Percentiles rank a stretch among this genome's conserved stretches.
These are phyloP conservation scores for Neophaeococcomyces aloes DNA, from an alignment of 2,329 filamentous ascomycete species.

Conservation along the genomic window DNA sequence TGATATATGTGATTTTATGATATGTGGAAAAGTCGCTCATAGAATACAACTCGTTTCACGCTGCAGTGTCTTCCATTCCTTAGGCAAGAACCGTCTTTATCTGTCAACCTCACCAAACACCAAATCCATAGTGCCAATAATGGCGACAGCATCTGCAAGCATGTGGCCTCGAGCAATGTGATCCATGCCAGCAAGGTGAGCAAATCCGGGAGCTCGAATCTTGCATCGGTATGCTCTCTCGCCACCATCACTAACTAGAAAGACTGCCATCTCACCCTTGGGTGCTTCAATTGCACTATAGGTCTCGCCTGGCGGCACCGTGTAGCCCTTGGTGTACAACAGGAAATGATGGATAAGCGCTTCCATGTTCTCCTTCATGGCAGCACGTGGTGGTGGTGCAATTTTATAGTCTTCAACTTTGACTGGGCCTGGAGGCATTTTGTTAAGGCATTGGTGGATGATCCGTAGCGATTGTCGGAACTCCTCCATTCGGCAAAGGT, in stretches of 20 bases:
- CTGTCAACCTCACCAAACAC: slow-evolving; percentile 59
- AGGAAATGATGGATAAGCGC: slow-evolving; percentile 98
- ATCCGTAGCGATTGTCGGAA: slow-evolving; percentile 97
- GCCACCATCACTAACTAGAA: slow-evolving; percentile 86
- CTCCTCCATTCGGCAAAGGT: slow-evolving; percentile 98
- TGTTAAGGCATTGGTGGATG: slow-evolving; percentile 97
- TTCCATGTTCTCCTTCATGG: slow-evolving; percentile 99
- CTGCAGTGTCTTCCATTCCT: background rate
- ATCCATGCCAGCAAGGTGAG: slow-evolving; percentile 88
- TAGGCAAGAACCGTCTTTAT: slow-evolving; percentile 24
- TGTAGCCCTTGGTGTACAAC: slow-evolving; percentile 96
- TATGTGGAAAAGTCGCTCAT: background rate
- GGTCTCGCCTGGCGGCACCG: slow-evolving; percentile 92
- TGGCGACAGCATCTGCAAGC: slow-evolving; percentile 89
- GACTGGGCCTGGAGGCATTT: slow-evolving; percentile 92
- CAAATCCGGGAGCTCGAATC: slow-evolving; percentile 92
- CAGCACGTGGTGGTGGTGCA: slow-evolving; percentile 82
- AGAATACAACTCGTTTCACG: background rate
- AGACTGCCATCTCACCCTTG: slow-evolving; percentile 99
- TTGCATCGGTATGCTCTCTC: slow-evolving; percentile 96
- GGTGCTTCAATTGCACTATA: slow-evolving; percentile 98
- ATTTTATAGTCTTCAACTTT: slow-evolving; percentile 99
- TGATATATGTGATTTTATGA: background rate
- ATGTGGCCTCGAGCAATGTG: slow-evolving; percentile 86
- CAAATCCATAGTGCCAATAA: slow-evolving; percentile 52